These are phyloP conservation scores for Plasmodium malariae DNA, from an alignment of 169 alveolate species.

Conservation along the genomic window DNA sequence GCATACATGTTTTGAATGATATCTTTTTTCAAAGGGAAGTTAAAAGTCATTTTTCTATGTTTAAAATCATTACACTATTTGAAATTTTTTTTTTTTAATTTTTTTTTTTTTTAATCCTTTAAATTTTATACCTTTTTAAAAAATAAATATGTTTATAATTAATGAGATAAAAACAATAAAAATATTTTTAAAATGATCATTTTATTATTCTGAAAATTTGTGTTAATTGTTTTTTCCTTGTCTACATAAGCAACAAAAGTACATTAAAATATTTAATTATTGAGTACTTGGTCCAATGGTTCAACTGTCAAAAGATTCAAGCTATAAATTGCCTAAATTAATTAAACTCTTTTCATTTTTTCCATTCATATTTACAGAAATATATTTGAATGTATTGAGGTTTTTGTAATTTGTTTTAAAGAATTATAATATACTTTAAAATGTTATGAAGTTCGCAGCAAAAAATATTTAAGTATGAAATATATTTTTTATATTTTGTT, in stretches of 20 bases:
- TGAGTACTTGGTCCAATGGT: not conserved
- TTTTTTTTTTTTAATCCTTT: too few relatives aligned
- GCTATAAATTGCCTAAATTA: too few relatives aligned
- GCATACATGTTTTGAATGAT: not conserved
- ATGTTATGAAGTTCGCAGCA: not conserved
- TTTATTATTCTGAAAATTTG: too few relatives aligned
- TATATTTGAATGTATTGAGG: not conserved
- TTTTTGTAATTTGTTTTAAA: slow-evolving; percentile 3
- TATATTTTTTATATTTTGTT: too few relatives aligned
- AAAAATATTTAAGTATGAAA: too few relatives aligned
- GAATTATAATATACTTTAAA: not conserved
- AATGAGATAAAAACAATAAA: too few relatives aligned
- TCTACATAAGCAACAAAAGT: not conserved
- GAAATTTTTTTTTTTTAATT: too few relatives aligned
- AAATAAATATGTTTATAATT: not conserved
- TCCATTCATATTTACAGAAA: not conserved
- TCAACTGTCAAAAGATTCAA: not conserved
- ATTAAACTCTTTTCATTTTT: not conserved
- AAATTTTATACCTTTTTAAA: too few relatives aligned
- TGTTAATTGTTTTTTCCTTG: too few relatives aligned
- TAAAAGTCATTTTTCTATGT: not conserved
- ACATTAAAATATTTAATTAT: too few relatives aligned
- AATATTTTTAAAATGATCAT: too few relatives aligned
- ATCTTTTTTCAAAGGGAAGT: not conserved
- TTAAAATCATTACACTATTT: not conserved